A percentile compares a stretch with the other conserved stretches of the same genome.
Evolutionary conservation across 768 basidiomycete species (phyloP).

Genomic region (Postia placenta): DNA sequence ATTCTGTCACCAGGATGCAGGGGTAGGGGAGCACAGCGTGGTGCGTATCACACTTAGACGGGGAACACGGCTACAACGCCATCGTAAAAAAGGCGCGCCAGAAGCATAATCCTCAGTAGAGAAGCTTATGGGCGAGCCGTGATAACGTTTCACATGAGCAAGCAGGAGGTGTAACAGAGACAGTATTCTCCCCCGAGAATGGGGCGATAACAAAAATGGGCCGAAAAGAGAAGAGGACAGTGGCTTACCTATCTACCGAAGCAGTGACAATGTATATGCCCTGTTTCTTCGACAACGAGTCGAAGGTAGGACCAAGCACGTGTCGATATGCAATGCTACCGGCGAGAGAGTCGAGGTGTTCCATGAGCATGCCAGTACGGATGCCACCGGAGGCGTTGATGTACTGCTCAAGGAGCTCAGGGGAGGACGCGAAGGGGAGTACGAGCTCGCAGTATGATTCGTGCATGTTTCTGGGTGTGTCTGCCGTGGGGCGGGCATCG

Average conservation of each 20-base stretch:
- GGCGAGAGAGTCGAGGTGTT: constrained; percentile 80
- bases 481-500: constrained; percentile 21
- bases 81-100: too few species aligned
- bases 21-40: too few species aligned
- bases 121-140: too few species aligned
- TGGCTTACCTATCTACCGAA: constrained; percentile 63
- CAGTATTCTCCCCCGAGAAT: too few species aligned
- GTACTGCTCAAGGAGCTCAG: constrained; percentile 58
- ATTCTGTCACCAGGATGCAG: too few species aligned
- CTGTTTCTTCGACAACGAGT: constrained; percentile 48
- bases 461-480: constrained; percentile 49
- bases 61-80: too few species aligned
- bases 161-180: too few species aligned
- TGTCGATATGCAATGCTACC: constrained; percentile 84
- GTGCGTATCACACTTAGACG: too few species aligned
- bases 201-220: not conserved
- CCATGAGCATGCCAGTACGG: constrained; percentile 68
- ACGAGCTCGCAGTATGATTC: constrained; percentile 66
- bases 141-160: too few species aligned
- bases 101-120: too few species aligned
- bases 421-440: constrained; percentile 58
- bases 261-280: constrained; percentile 85
- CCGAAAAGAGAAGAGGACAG: not conserved
- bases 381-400: constrained; percentile 68
- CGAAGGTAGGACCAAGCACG: constrained; percentile 60